These are phyloP conservation scores for Baudoinia panamericana DNA, from an alignment of 495 filamentous ascomycete genomes.

Conservation along the genomic window DNA sequence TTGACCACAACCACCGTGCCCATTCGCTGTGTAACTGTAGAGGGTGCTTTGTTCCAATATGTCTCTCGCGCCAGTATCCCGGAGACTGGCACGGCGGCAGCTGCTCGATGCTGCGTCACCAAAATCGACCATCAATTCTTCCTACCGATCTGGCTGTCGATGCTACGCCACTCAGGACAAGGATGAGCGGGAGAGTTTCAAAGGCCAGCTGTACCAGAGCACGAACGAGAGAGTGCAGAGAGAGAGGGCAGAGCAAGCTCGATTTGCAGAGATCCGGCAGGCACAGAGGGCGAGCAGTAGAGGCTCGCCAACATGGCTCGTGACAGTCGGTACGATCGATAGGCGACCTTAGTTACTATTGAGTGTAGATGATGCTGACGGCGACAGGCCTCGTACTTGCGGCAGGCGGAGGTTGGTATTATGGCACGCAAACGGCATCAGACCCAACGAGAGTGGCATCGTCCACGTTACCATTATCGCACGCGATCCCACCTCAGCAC, in stretches of 20 bases:
- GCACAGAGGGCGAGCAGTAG: slow-evolving; percentile 34
- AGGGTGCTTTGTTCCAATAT: too few relatives aligned
- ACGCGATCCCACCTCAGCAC: slow-evolving; percentile 49
- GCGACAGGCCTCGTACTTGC: background rate
- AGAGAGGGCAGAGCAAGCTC: slow-evolving; percentile 57
- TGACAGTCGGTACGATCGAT: slow-evolving; percentile 11
- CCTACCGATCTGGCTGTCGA: background rate
- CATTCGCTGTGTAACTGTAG: too few relatives aligned
- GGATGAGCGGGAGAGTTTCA: slow-evolving; percentile 43
- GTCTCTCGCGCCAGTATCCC: slow-evolving; percentile 4
- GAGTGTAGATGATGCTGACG: too few relatives aligned
- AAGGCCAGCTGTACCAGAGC: slow-evolving; percentile 77
- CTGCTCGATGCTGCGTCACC: background rate
- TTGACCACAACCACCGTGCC: too few relatives aligned
- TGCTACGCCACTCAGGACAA: slow-evolving; percentile 12
- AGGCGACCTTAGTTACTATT: background rate
- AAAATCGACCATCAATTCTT: background rate
- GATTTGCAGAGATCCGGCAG: slow-evolving; percentile 46
- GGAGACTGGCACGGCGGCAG: slow-evolving; percentile 4
- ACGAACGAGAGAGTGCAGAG: slow-evolving; percentile 60
- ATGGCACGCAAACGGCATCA: background rate
- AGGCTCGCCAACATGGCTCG: slow-evolving; percentile 4
- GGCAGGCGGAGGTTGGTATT: background rate
- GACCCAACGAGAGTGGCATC: slow-evolving; percentile 29
- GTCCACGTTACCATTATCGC: slow-evolving; percentile 61